Evolutionary conservation across 2,329 filamentous ascomycete genomes (phyloP).

Genomic region (Colletotrichum sp.): DNA sequence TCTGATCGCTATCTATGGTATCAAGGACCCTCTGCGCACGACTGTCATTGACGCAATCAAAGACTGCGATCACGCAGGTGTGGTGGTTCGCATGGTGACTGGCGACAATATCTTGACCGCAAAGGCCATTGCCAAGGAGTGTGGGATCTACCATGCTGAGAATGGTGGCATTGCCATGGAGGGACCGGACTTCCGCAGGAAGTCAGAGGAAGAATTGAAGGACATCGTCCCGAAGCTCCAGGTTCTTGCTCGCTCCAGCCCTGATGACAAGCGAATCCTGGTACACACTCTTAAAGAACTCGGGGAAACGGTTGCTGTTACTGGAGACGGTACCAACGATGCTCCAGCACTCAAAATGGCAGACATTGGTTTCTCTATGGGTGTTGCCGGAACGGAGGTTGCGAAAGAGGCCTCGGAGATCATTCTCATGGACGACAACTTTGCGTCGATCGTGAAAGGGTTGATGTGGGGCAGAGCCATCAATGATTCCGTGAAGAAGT

Average conservation of each 20-base stretch:
- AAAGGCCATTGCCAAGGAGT: constrained; percentile 48
- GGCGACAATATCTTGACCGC: constrained; percentile 50
- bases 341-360: constrained; percentile 69
- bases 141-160: constrained; percentile 38
- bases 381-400: constrained; percentile 69
- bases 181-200: constrained; percentile 60
- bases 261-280: constrained; percentile 71
- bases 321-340: constrained; percentile 71
- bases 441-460: constrained; percentile 66
- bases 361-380: constrained; percentile 73
- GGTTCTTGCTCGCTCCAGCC: constrained; percentile 71
- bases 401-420: constrained; percentile 67
- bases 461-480: constrained; percentile 68
- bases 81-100: constrained; percentile 70
- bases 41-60: constrained; percentile 67
- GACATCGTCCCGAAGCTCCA: constrained; percentile 66
- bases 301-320: constrained; percentile 70
- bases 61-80: constrained; percentile 67
- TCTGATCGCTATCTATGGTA: constrained; percentile 60
- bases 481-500: constrained; percentile 69
- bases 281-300: constrained; percentile 69
- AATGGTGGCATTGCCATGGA: constrained; percentile 61
- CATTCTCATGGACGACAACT: constrained; percentile 68
- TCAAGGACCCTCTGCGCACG: constrained; percentile 69
- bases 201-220: constrained; percentile 51